Base-by-base conservation (phyloP, 2,329 filamentous ascomycete species). In the Colletotrichum scovillei region DNA sequence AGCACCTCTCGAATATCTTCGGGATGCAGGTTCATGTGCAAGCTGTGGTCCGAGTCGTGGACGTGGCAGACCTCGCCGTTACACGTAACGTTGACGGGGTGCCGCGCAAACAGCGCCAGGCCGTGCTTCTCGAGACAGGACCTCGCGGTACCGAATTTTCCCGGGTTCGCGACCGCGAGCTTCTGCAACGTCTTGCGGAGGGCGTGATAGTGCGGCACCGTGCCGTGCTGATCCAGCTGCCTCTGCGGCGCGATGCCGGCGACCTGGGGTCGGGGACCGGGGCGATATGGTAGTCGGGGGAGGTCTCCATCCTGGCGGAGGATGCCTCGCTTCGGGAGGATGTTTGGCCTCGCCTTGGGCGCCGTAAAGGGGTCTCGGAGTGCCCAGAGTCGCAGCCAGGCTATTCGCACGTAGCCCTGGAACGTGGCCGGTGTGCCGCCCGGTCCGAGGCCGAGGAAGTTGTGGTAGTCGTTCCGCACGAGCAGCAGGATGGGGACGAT, bases 51-150 rank as follows among this genome's bases (percentile, higher is more conserved):
- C 28, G 88, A 91, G 62, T 92, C 89, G 82, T 97, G 95, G 12
- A 94, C 90, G 80, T 97, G 95, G 77, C 91, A 93, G 56, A 97
- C 89, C 82, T 97, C 95, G n/a, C 94, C 94, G 76, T 92, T 90
- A 77, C 92, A 94, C 12, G 91, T 94, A 35, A 90, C 88, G 79
- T 92, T 92, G 75, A 92, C 85, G 0, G 92, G 92, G 63, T 88
- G 86, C 3, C 84, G 86, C 1, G 92, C 89, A 81, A 96, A 97
- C 0, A 97, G 87, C 0, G 92, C 94, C 6, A 94, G 88, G 55
- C 93, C 93, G 79, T 96, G 92, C 84, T 95, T 96, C 82, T 97
- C 94, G 76, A 97, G 92, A 79, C 93, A 95, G 1, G 92, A 94
- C 1, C 88, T 92, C 0, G 90, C 92, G 9, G 91, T 89, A 78